Percentiles rank a stretch among this genome's conserved stretches.
Evolutionary conservation across 768 basidiomycete genomes (phyloP).

Genomic region (Russula olivacea): DNA sequence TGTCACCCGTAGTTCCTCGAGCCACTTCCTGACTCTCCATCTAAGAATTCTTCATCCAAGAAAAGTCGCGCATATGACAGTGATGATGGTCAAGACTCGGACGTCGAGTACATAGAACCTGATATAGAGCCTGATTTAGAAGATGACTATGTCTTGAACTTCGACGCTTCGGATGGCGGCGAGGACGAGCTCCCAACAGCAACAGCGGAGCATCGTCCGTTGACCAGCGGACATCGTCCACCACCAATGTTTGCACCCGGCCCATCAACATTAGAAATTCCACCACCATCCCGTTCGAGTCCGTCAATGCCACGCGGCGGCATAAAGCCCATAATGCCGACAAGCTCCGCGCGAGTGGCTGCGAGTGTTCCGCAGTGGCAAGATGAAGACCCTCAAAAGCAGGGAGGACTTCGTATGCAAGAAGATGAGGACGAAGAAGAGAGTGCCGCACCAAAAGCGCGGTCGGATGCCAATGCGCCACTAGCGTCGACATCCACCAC

Average conservation of each 20-base stretch:
- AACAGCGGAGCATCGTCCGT: not conserved
- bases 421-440: not conserved
- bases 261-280: not conserved
- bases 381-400: not conserved
- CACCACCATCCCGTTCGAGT: not conserved
- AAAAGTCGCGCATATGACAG: constrained; percentile 33
- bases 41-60: constrained; percentile 41
- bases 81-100: constrained; percentile 32
- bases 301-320: not conserved
- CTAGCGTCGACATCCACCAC: constrained; percentile 1
- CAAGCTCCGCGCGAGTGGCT: not conserved
- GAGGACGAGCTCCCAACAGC: not conserved
- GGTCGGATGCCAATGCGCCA: constrained; percentile 1
- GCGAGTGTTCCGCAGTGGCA: not conserved
- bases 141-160: constrained; percentile 5
- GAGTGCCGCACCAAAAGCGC: not conserved
- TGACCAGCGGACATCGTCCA: not conserved
- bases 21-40: constrained; percentile 30
- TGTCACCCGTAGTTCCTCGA: constrained; percentile 51
- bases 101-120: constrained; percentile 47
- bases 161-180: not conserved
- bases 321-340: not conserved
- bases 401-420: not conserved
- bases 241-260: constrained; percentile 10
- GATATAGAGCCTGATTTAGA: constrained; percentile 42